These are phyloP conservation scores for Wickerhamomyces chambardii DNA, from an alignment of 805 yeast genomes.

Conservation along the genomic window DNA sequence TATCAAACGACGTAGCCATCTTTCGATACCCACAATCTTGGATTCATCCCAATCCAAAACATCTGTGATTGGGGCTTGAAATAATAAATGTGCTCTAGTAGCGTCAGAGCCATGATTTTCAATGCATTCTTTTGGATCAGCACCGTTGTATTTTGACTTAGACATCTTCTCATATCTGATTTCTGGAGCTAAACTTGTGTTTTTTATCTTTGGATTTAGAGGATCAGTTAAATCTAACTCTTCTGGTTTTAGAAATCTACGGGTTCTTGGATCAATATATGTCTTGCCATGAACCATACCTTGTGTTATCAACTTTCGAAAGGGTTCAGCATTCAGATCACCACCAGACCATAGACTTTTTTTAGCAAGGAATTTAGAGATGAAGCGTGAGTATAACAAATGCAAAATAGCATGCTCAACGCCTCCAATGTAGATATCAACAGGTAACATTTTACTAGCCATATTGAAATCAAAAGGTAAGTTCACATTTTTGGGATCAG, in stretches of 20 bases:
- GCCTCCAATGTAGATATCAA: conserved; percentile 90
- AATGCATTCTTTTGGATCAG: conserved; percentile 78
- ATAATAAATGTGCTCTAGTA: conserved; percentile 84
- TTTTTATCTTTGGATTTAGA: conserved; percentile 33
- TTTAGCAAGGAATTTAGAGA: conserved; percentile 67
- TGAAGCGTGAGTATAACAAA: conserved; percentile 76
- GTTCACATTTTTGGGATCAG: conserved; percentile 57
- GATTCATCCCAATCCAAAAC: conserved; percentile 84
- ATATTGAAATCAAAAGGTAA: conserved; percentile 43
- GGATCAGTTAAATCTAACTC: conserved; percentile 46
- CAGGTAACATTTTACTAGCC: conserved; percentile 59
- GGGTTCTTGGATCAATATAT: conserved; percentile 58
- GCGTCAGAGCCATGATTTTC: conserved; percentile 84
- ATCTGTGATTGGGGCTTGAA: conserved; percentile 85
- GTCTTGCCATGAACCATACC: conserved; percentile 99
- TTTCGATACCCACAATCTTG: conserved; percentile 77
- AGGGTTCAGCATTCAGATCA: conserved; percentile 64
- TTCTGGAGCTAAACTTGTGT: conserved; percentile 40
- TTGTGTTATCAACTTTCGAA: conserved; percentile 73
- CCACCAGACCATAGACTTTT: conserved; percentile 64
- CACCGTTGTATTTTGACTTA: conserved; percentile 91
- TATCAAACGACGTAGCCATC: conserved; percentile 71
- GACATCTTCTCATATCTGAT: conserved; percentile 89
- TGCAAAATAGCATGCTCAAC: conserved; percentile 96
- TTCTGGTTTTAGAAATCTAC: conserved; percentile 69